Evolutionary conservation across 148 eudicot species (phyloP).

Genomic region (Amaranthus cruentus): DNA sequence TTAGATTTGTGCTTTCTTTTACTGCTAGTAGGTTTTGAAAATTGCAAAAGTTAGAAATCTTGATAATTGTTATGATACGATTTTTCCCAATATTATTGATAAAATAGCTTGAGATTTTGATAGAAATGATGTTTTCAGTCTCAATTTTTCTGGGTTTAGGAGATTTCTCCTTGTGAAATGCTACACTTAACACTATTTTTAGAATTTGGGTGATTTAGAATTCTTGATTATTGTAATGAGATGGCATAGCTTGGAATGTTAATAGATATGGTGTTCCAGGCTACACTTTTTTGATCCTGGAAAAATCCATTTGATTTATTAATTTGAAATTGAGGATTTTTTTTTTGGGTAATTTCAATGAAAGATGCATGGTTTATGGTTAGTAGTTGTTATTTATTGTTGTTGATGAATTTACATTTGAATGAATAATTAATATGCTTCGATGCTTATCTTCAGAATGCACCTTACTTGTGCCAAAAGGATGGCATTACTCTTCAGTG

Average conservation of each 20-base stretch:
- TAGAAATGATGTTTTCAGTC: too few species aligned
- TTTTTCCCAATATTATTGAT: not conserved
- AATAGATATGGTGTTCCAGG: too few species aligned
- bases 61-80: not conserved
- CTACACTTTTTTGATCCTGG: not conserved
- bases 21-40: not conserved
- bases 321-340: not conserved
- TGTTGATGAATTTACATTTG: not conserved
- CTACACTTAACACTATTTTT: too few species aligned
- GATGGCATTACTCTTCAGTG: slow-evolving; percentile 83
- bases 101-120: not conserved
- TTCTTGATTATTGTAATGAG: not conserved
- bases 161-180: too few species aligned
- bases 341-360: not conserved
- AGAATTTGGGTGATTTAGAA: not conserved
- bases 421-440: slow-evolving; percentile 1
- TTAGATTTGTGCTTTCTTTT: not conserved
- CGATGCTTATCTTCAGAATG: slow-evolving; percentile 50
- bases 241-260: not conserved
- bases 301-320: too few species aligned
- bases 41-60: not conserved
- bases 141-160: too few species aligned
- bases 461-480: slow-evolving; percentile 92
- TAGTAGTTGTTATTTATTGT: not conserved
- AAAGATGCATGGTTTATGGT: too few species aligned